These are phyloP conservation scores for Stagonosporopsis chrysanthemi DNA, from an alignment of 2,329 filamentous ascomycete genomes.

Conservation along the genomic window DNA sequence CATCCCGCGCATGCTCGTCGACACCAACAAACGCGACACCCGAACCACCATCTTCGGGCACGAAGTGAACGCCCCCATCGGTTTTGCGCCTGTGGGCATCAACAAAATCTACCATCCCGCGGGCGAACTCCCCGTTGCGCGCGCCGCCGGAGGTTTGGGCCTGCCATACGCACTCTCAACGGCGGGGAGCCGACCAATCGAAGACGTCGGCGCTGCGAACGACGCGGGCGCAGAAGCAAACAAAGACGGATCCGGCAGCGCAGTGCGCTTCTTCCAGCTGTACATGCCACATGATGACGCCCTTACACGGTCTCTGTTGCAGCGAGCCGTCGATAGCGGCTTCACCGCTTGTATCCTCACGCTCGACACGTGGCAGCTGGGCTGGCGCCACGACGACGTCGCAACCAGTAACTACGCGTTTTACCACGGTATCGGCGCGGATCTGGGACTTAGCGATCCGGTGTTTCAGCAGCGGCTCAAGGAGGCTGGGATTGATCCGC, in stretches of 20 bases:
- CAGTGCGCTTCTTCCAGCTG: conserved; percentile 67
- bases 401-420: conserved; percentile 68
- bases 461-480: conserved; percentile 64
- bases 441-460: conserved; percentile 65
- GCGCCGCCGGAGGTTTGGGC: conserved; percentile 65
- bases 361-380: conserved; percentile 70
- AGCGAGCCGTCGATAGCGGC: conserved; percentile 62
- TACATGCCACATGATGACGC: conserved; percentile 71
- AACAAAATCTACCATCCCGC: conserved; percentile 69
- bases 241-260: conserved; percentile 13
- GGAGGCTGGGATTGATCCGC: conserved; percentile 62
- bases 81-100: conserved; percentile 71
- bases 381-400: conserved; percentile 67
- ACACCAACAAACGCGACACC: conserved; percentile 66
- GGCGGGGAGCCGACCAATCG: conserved; percentile 64
- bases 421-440: conserved; percentile 66
- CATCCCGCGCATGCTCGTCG: conserved; percentile 67
- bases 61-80: conserved; percentile 65
- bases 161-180: conserved; percentile 68
- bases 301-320: conserved; percentile 63
- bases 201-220: conserved; percentile 65
- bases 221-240: conserved; percentile 43
- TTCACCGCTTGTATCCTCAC: conserved; percentile 68
- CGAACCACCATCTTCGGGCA: conserved; percentile 67
- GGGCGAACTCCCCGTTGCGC: conserved; percentile 67